Base-by-base conservation (phyloP, 164 flowering plant genomes). In the Sedum album region DNA sequence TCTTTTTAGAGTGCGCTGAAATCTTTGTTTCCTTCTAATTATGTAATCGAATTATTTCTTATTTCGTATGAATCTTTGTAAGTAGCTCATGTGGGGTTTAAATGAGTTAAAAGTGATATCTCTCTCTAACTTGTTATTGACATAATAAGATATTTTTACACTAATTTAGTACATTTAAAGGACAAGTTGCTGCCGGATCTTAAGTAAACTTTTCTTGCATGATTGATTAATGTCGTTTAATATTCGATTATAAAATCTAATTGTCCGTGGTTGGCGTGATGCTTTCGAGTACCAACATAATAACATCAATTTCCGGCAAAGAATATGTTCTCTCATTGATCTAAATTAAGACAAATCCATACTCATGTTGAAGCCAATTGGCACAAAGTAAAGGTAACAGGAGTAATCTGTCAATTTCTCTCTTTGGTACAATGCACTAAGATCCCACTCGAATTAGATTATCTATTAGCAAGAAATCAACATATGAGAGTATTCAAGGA, bases 261-360 rank as follows among this genome's bases (percentile, higher is more conserved):
- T 17, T 4, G 2, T 48, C 53, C 53, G 18, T 17, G 1, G n/a
- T 21, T 17, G 1, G 18, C 53, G 18, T 48, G 53, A 48, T 4
- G n/a, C 53, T 48, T 48, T 48, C 53, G 21, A 21, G 57, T 51
- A 3, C 57, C 26, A 51, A 51, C 26, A 23, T 23, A n/a, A 21
- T 21, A n/a, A 51, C 25, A 25, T n/a, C 57, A 51, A 21, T 21
- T 51, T 51, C 57, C 57, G 57, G 57, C 57, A 51, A 51, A 51
- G 57, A 51, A 51, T 51, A 51, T 0, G 57, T 51, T 21, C 57
- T 23, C 1, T 51, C 25, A 21, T 51, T 51, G 21, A 51, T 6
- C 26, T 51, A 51, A 51, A n/a, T 6, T n/a, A 51, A 51, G 9
- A 6, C 38, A 51, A 21, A 0, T 51, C 5, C 57, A n/a, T 21